Base-by-base conservation (phyloP, 805 yeast genomes). In the Ogataea allantospora region DNA sequence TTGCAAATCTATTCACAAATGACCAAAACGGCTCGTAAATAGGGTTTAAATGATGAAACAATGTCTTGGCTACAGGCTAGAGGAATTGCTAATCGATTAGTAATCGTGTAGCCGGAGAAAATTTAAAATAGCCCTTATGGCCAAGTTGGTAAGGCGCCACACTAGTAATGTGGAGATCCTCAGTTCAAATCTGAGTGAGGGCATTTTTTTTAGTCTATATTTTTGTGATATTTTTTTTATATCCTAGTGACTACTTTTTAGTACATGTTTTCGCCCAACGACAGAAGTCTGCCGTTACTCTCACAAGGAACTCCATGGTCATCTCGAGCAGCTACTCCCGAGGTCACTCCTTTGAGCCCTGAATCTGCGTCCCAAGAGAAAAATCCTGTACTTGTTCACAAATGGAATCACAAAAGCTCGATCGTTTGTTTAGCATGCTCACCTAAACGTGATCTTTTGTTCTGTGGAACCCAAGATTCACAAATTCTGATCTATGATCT, bases 391-490 rank as follows among this genome's bases (percentile, higher is more conserved):
- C 24, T 49, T 20, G 45, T 49, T 6, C 96, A 91, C 58, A 70
- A 75, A 52, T 91, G 98, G 98, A 71, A 75, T 18, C 80, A 78
- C 45, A 63, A 72, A 2, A 79, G 77, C 49, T 81, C 95, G 1
- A 80, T 89, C 12, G 71, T 93, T 6, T 82, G 95, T 33, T 75
- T 79, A 3, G 73, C 76, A 6, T 71, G 83, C 7, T 78, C 83
- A 15, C 83, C 86, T 0, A 58, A 61, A 18, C 67, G 70, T 41
- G 71, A 71, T 22, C 59, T 83, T 6, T 47, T 91, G 4, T 84
- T 86, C 56, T 93, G 95, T 38, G 99, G 99, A 7, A 88, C 96
- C 1, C 95, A 89, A 48, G 86, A 85, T 52, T 85, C 93, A 8
- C 76, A 75, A 47, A 82, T 91, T 27, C 61, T 86, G 26, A 81